Conservation (phyloP, 768 basidiomycete species). For the Trametes cinnabarina region DNA sequence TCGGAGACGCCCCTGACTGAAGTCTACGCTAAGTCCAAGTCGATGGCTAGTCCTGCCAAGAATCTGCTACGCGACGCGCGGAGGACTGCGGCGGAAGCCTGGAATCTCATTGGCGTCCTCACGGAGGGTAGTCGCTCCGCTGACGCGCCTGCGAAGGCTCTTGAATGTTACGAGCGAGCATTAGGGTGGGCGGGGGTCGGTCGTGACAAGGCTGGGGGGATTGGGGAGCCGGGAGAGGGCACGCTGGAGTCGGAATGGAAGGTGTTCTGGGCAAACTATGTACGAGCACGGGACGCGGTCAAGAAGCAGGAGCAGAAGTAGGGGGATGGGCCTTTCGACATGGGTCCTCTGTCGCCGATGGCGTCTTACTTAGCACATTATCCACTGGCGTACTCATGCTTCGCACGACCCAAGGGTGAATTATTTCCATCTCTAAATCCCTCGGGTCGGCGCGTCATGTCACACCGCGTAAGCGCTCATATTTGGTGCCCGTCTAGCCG, state of each 20-base stretch:
- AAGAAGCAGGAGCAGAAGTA: conserved; percentile 11
- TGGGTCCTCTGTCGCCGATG: too few species aligned
- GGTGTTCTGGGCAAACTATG: conserved; percentile 58
- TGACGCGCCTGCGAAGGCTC: conserved; percentile 39
- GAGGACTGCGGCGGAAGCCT: conserved; percentile 69
- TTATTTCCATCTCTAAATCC: too few species aligned
- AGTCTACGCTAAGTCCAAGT: conserved; percentile 44
- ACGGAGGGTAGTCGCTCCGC: conserved; percentile 41
- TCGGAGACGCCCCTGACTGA: conserved; percentile 42
- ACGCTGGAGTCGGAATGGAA: conserved; percentile 61
- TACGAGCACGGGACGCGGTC: conserved; percentile 40
- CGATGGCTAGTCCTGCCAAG: conserved; percentile 54
- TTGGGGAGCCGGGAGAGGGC: conserved; percentile 47
- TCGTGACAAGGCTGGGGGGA: conserved; percentile 35
- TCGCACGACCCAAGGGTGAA: too few species aligned
- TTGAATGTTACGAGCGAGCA: conserved; percentile 68
- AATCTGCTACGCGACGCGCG: conserved; percentile 66
- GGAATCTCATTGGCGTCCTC: conserved; percentile 70
- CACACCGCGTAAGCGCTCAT: conserved; percentile 10
- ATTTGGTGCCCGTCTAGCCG: neutral
- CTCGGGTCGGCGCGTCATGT: neutral
- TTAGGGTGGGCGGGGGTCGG: conserved; percentile 62
- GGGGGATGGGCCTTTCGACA: neutral
- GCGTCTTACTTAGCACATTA: too few species aligned
- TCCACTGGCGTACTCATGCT: too few species aligned